Evolutionary conservation across 371 early-diverging fungal genomes (phyloP), one percentile per base, ranked within the genome.

Genomic region (Rhizopus stolonifer): DNA sequence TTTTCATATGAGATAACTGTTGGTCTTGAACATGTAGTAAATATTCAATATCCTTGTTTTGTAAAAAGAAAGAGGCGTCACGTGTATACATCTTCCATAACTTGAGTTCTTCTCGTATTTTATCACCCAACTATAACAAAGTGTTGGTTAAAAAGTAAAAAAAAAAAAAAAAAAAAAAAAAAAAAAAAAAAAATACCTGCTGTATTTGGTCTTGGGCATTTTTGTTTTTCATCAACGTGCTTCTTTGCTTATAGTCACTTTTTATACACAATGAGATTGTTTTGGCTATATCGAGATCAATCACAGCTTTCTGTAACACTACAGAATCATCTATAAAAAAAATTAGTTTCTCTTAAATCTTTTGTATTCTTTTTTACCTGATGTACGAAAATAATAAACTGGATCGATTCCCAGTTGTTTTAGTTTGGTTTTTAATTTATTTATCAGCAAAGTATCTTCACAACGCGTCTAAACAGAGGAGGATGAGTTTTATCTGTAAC

Each of bases 41-140:
- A 15, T 43, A 56, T 22, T 61, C 21, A 17, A 69, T 56, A 42
- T 62, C 65, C 18, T 69, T 49, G 7, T 65, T 62, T 52, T 69
- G 50, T 2, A 69, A 39, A 10, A 59, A 14, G 46, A 69, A 32
- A 18, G 65, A 63, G 11, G 65, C 62, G 26, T 53, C 52, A 15
- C 60, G 45, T 2, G 60, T 59, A 48, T 69, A 67, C 4, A 36
- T 38, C 23, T 61, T 61, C 65, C 67, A 67, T 24, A 64, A 42
- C 0, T 53, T 21, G 15, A 61, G 64, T 17, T 64, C 59, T 54
- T 70, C 65, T 17, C 67, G 32, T 9, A 64, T 64, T 52, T 67
- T 70, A 10, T 34, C 39, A 1, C 70, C 70, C 36, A 69, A 60
- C 70, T 42, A n/a, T 42, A n/a, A n/a, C n/a, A n/a, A n/a, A n/a